A percentile compares a stretch with the other conserved stretches of the same genome.
Conservation (phyloP, 768 basidiomycete genomes). For the Termitomyces sp. region DNA sequence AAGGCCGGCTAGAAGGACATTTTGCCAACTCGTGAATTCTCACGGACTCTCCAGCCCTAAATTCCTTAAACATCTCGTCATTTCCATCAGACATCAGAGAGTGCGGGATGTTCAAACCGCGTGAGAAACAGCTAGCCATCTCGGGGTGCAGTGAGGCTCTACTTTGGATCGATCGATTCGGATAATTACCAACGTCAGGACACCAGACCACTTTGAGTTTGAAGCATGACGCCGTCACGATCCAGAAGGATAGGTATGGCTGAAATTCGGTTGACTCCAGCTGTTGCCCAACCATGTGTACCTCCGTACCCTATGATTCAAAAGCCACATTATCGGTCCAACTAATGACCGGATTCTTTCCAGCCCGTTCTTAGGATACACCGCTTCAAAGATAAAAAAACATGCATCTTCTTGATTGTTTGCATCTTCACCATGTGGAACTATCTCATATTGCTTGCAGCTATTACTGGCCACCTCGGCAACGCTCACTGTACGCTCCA, state of each 20-base stretch:
- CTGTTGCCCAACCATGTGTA: neutral
- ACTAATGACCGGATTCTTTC: constrained; percentile 4
- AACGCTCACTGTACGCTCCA: constrained; percentile 6
- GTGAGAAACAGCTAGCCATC: neutral
- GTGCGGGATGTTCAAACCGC: too few relatives aligned
- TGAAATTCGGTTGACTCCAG: neutral
- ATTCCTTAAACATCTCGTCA: neutral
- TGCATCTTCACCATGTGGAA: neutral
- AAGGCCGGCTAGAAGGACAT: neutral
- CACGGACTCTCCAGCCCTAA: neutral
- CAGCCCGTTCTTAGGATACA: neutral
- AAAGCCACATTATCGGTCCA: constrained; percentile 2
- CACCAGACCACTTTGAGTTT: too few relatives aligned
- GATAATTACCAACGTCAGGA: neutral
- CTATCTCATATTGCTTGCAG: neutral
- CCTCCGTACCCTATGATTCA: neutral
- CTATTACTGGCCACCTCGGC: neutral
- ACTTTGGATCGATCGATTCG: neutral
- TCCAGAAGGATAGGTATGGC: neutral
- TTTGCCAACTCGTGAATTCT: neutral
- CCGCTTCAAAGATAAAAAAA: neutral
- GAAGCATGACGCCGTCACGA: neutral
- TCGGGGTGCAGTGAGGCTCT: neutral
- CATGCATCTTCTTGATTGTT: neutral
- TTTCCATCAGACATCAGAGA: too few relatives aligned